Conservation (phyloP, 306 rosid species). For the Lablab purpureus region DNA sequence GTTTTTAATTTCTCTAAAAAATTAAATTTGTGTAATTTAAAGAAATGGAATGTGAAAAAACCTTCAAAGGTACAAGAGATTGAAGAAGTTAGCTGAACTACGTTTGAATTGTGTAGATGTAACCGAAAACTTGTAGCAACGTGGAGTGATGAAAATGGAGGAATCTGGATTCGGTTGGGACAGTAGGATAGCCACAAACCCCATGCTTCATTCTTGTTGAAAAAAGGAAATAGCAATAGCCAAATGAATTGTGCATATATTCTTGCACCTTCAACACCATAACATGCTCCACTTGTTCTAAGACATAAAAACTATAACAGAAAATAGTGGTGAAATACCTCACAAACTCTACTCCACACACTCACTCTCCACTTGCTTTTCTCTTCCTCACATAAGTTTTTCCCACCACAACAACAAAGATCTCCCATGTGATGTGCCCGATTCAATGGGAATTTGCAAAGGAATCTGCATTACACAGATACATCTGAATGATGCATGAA, state of each 20-base stretch:
- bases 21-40: no score
- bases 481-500: background rate
- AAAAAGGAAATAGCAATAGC: background rate
- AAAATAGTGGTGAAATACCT: background rate
- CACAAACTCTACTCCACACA: background rate
- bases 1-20: no score
- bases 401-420: conserved; percentile 37
- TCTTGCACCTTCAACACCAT: conserved; percentile 8
- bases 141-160: background rate
- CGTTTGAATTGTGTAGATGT: background rate
- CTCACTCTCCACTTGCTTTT: background rate
- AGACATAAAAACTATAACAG: background rate
- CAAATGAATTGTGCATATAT: background rate
- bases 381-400: background rate
- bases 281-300: conserved; percentile 4
- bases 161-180: background rate
- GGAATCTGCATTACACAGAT: background rate
- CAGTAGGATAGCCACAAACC: background rate
- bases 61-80: no score
- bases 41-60: no score
- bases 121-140: background rate
- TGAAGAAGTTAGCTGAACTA: background rate
- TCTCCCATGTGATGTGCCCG: conserved; percentile 42
- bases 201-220: background rate
- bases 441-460: no score